A percentile compares a stretch with the other conserved stretches of the same genome.
Evolutionary conservation across 164 flowering plant species (phyloP).

Genomic region (Platanus orientalis): DNA sequence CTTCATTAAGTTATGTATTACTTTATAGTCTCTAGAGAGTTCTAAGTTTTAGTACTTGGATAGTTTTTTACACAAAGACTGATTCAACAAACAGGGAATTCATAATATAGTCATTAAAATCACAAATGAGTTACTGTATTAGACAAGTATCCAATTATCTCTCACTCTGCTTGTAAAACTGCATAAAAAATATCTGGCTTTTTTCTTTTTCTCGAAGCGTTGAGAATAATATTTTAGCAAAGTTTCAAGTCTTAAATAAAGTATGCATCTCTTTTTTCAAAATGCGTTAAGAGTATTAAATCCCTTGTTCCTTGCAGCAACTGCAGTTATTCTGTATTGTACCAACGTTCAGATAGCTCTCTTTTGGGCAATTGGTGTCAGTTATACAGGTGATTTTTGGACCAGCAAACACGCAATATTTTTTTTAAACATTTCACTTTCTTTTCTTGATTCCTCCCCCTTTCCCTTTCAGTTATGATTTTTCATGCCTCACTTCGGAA

Average conservation of each 20-base stretch:
- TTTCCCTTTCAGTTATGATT: conserved; percentile 35
- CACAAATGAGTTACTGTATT: too few relatives aligned
- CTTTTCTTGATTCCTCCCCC: neutral
- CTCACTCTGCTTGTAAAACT: neutral
- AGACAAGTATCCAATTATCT: neutral
- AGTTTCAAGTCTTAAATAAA: neutral
- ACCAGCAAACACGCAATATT: neutral
- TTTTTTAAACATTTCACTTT: neutral
- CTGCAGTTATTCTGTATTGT: conserved; percentile 49
- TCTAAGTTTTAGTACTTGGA: too few relatives aligned
- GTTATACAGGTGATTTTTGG: conserved; percentile 53
- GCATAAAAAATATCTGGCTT: neutral
- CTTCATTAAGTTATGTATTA: too few relatives aligned
- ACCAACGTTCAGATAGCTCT: conserved; percentile 73
- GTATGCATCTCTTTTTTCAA: neutral
- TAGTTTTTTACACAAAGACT: too few relatives aligned
- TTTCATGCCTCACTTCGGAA: conserved; percentile 63
- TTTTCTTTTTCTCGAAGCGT: neutral
- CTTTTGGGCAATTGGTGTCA: conserved; percentile 51
- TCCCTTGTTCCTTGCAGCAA: conserved; percentile 43
- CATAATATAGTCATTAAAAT: too few relatives aligned
- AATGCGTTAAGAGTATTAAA: neutral
- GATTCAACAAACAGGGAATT: too few relatives aligned
- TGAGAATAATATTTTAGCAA: neutral
- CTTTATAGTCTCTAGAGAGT: too few relatives aligned